phyloP scores from a whole-genome alignment of 2,329 filamentous ascomycete genomes.

The Magnaporthiopsis rhizophila region DNA sequence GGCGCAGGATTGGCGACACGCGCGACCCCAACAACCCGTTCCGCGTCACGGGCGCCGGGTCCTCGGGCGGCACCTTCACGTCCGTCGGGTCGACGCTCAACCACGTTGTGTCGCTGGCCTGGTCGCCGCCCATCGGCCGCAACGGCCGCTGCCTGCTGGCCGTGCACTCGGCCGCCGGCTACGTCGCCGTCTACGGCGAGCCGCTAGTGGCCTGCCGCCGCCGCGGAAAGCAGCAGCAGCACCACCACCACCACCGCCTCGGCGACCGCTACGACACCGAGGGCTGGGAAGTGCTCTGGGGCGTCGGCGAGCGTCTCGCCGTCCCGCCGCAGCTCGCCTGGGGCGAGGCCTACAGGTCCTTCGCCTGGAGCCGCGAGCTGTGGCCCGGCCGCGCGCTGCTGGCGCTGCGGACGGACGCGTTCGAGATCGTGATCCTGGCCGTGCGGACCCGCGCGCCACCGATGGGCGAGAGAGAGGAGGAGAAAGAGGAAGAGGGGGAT shows the following conservation, averaged over 20 bases:
- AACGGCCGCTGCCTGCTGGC: slow-evolving; percentile 44
- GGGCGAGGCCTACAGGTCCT: slow-evolving; percentile 39
- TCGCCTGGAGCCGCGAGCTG: slow-evolving; percentile 44
- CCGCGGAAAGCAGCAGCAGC: too few relatives aligned
- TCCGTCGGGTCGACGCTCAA: slow-evolving; percentile 43
- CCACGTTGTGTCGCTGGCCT: slow-evolving; percentile 44
- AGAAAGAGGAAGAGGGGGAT: slow-evolving; percentile 12
- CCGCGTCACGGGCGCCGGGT: slow-evolving; percentile 31
- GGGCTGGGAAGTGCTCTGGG: slow-evolving; percentile 48
- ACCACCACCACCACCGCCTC: slow-evolving; percentile 13
- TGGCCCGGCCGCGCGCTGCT: slow-evolving; percentile 34
- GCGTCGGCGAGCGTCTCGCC: slow-evolving; percentile 42
- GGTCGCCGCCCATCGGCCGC: slow-evolving; percentile 51
- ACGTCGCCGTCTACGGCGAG: slow-evolving; percentile 44
- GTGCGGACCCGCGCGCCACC: slow-evolving; percentile 19
- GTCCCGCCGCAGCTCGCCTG: slow-evolving; percentile 33
- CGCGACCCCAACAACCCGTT: slow-evolving; percentile 19
- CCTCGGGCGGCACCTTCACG: slow-evolving; percentile 30
- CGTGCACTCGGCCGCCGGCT: slow-evolving; percentile 41
- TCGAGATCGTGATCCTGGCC: slow-evolving; percentile 42
- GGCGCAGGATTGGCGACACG: not conserved
- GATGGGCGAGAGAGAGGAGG: slow-evolving; percentile 18
- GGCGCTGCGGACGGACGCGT: slow-evolving; percentile 42
- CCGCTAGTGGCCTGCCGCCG: not conserved
- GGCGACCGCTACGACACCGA: slow-evolving; percentile 23